phyloP scores from a whole-genome alignment of 805 yeast species.

The Cyberlindnera nakhonratchasimensis region DNA sequence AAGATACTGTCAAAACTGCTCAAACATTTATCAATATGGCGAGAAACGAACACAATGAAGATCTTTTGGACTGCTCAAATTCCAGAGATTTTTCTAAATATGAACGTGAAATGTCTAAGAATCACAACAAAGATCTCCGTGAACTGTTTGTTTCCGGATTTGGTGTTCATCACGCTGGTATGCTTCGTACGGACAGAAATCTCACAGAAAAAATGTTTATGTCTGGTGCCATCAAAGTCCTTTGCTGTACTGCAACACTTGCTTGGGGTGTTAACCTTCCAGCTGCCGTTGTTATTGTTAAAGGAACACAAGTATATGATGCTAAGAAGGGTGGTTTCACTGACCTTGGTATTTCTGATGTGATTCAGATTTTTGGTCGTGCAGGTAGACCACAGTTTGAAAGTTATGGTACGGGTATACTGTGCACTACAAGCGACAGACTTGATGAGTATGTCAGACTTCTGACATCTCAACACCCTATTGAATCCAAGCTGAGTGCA shows the following conservation, averaged over 20 bases:
- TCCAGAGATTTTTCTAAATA: slow-evolving; percentile 41
- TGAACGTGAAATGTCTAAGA: slow-evolving; percentile 63
- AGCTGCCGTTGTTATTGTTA: slow-evolving; percentile 94
- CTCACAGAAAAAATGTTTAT: slow-evolving; percentile 84
- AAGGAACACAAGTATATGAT: slow-evolving; percentile 95
- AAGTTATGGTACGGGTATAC: slow-evolving; percentile 84
- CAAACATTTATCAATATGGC: slow-evolving; percentile 68
- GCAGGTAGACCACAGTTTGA: slow-evolving; percentile 99
- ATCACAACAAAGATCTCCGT: slow-evolving; percentile 71
- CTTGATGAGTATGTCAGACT: slow-evolving; percentile 86
- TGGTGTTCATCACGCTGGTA: slow-evolving; percentile 97
- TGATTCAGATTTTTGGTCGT: slow-evolving; percentile 96
- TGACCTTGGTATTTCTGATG: slow-evolving; percentile 94
- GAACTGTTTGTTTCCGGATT: slow-evolving; percentile 81
- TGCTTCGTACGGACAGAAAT: slow-evolving; percentile 87
- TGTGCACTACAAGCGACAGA: slow-evolving; percentile 78
- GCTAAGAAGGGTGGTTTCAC: slow-evolving; percentile 91
- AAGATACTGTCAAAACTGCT: slow-evolving; percentile 86
- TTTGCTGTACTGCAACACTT: slow-evolving; percentile 94
- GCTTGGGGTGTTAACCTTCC: slow-evolving; percentile 99
- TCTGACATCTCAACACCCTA: slow-evolving; percentile 92
- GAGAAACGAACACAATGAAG: slow-evolving; percentile 51
- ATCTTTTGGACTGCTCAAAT: slow-evolving; percentile 54
- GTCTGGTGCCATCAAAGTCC: slow-evolving; percentile 79
- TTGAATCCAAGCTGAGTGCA: slow-evolving; percentile 76